These are phyloP conservation scores for Trifolium repens DNA, from an alignment of 306 rosid genomes.

Conservation along the genomic window DNA sequence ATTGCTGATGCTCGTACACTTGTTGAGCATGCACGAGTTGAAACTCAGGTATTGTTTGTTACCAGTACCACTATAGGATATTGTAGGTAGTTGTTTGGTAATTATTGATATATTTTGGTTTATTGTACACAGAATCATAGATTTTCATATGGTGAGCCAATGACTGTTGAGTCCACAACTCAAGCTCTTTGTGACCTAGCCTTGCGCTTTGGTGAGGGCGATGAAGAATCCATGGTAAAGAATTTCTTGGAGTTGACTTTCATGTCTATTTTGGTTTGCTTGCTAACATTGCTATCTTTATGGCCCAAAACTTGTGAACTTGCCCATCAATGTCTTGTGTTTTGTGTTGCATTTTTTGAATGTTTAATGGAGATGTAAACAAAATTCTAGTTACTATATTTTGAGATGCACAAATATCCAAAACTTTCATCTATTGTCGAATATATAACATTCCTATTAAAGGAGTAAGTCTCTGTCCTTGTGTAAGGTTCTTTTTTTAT, in stretches of 20 bases:
- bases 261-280: neutral
- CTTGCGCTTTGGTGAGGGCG: constrained; percentile 96
- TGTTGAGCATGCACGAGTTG: constrained; percentile 98
- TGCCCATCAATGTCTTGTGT: too few species aligned
- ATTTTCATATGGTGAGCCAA: constrained; percentile 94
- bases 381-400: neutral
- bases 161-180: constrained; percentile 97
- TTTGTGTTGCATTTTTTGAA: constrained; percentile 19
- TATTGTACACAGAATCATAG: constrained; percentile 77
- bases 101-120: constrained; percentile 35
- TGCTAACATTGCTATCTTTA: constrained; percentile 19
- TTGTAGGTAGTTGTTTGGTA: constrained; percentile 17
- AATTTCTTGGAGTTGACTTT: constrained; percentile 6
- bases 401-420: neutral
- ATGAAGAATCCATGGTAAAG: constrained; percentile 96
- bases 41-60: constrained; percentile 73
- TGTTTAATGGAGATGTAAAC: neutral
- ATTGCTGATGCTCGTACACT: constrained; percentile 99
- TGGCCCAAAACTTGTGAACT: neutral
- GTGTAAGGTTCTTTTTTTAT: neutral
- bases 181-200: constrained; percentile 98
- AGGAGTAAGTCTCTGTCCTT: neutral
- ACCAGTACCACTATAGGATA: neutral
- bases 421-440: neutral
- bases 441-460: neutral